Evolutionary conservation across 345 rosid genomes (phyloP), one percentile per base, ranked within the genome.

Genomic region (Salix brachista): DNA sequence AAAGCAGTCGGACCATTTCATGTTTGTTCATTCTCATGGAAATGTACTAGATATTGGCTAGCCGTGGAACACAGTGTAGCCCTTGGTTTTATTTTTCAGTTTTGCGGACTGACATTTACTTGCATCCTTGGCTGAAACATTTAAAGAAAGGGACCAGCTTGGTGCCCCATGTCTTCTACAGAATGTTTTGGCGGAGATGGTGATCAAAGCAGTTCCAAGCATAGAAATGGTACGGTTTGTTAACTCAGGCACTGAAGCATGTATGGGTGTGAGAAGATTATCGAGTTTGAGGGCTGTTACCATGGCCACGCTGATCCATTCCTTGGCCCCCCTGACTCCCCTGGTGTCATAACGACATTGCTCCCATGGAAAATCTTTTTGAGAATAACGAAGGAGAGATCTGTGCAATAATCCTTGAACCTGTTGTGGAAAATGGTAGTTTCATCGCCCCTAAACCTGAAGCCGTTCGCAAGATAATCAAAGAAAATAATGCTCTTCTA

Each of bases 131-230:
- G 87, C 89, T 19, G 97, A 93, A 86, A 91, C 97, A 37, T 92
- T 93, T 97, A 90, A 90, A 93, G 86, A 93, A 93, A 85, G 99
- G 99, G 71, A 96, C 99, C 77, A 93, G 99, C 88, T 95, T 87
- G 99, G 99, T 30, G 99, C 98, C 77, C 98, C 99, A 65, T 95
- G 99, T 84, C 94, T 95, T 79, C 85, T 90, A 37, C 98, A 95
- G 90, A 95, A 95, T 84, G 86, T 82, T 76, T 77, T 93, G 64
- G 97, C 99, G 0, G 94, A 91, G 86, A 89, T 93, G 96, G 98
- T 93, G 34, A 91, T 91, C 71, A 85, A 95, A n/a, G 98, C 99
- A 64, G 98, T 93, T 83, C 98, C 96, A 6, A 79, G 89, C 85
- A 91, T 95, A 74, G 96, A 95, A 80, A 95, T 91, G 99, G 98